Percentiles rank a stretch among this genome's conserved stretches.
These are phyloP conservation scores for Tephrocybe sp. DNA, from an alignment of 768 basidiomycete species.

Conservation along the genomic window DNA sequence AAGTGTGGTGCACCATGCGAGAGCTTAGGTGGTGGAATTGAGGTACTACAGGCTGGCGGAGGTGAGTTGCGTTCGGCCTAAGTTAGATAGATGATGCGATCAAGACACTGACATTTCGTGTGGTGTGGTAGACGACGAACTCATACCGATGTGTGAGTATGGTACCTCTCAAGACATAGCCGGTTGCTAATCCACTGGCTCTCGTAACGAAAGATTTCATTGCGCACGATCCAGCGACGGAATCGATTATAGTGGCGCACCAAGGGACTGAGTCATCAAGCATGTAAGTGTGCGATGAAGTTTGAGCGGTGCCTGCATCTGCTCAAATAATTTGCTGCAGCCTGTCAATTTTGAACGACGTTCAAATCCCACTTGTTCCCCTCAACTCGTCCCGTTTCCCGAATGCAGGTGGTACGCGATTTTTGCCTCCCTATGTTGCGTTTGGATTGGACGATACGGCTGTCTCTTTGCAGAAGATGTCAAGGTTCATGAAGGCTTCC, in stretches of 20 bases:
- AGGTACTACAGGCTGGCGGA: slow-evolving; percentile 31
- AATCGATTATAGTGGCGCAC: slow-evolving; percentile 40
- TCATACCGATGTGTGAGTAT: slow-evolving; percentile 15
- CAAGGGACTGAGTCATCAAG: slow-evolving; percentile 36
- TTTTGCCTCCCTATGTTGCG: not conserved
- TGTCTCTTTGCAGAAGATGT: slow-evolving; percentile 23
- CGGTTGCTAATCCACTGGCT: not conserved
- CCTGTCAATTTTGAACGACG: slow-evolving; percentile 36
- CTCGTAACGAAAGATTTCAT: slow-evolving; percentile 30
- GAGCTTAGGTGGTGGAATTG: slow-evolving; percentile 23
- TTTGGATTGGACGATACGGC: not conserved
- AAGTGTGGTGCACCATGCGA: slow-evolving; percentile 34
- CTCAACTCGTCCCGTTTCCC: slow-evolving; percentile 34
- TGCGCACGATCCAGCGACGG: slow-evolving; percentile 31
- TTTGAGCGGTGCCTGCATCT: not conserved
- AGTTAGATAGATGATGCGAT: not conserved
- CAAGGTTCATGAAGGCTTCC: slow-evolving; percentile 40
- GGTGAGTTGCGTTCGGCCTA: slow-evolving; percentile 21
- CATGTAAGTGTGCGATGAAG: slow-evolving; percentile 21
- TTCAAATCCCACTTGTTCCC: slow-evolving; percentile 25
- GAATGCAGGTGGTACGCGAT: slow-evolving; percentile 19
- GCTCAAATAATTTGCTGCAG: slow-evolving; percentile 12
- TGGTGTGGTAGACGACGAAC: slow-evolving; percentile 7
- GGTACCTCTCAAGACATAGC: too few species aligned
- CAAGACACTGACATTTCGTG: not conserved